These are phyloP conservation scores for Apiospora kogelbergensis DNA, from an alignment of 2,329 filamentous ascomycete species.

Conservation along the genomic window DNA sequence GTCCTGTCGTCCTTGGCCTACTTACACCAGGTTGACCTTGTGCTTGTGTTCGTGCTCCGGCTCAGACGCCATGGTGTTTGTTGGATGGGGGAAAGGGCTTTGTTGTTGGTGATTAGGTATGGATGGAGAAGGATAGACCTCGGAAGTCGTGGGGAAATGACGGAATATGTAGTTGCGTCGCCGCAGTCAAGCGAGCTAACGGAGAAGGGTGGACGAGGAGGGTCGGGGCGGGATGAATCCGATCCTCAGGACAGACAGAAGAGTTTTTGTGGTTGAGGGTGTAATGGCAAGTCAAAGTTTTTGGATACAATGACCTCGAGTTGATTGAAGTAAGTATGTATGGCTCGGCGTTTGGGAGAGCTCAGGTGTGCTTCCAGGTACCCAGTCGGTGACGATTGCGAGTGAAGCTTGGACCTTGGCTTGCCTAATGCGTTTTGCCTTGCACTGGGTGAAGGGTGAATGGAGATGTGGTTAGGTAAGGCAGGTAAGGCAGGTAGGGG, in stretches of 20 bases:
- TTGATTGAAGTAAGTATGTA: background rate
- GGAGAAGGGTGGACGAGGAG: background rate
- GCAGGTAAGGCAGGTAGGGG: background rate
- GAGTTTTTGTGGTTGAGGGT: background rate
- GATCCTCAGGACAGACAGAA: background rate
- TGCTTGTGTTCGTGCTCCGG: conserved; percentile 72
- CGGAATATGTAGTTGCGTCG: background rate
- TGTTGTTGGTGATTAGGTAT: background rate
- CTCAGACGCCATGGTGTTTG: conserved; percentile 63
- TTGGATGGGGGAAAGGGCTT: background rate
- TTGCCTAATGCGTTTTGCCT: background rate
- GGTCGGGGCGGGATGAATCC: background rate
- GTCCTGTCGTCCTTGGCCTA: conserved; percentile 16
- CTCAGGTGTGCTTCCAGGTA: conserved; percentile 7
- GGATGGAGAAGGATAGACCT: background rate
- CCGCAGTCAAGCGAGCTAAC: background rate
- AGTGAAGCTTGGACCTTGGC: conserved; percentile 9
- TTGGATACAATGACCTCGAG: conserved; percentile 1
- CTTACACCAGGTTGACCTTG: conserved; percentile 82
- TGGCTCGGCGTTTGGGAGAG: conserved; percentile 4
- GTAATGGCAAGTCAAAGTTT: conserved; percentile 4
- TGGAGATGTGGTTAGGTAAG: background rate
- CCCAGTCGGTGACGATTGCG: conserved; percentile 11
- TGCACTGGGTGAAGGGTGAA: background rate
- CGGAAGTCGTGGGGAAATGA: background rate